Conservation (phyloP, 2,329 filamentous ascomycete genomes). For the Aspergillus pseudotamarii region DNA sequence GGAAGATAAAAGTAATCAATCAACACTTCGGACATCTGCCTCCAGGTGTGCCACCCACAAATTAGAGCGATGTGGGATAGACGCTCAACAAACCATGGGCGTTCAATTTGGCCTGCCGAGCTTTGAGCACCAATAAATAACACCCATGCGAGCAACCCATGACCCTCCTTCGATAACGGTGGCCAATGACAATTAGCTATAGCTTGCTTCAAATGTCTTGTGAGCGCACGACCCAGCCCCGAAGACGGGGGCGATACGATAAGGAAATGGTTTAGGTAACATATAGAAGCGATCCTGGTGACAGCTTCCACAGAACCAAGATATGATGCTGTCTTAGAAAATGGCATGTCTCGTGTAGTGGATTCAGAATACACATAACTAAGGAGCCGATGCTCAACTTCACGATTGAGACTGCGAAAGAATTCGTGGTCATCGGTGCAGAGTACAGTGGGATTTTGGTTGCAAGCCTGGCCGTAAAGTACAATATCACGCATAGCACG, state of each 20-base stretch:
- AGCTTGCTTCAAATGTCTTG: constrained; percentile 30
- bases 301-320: constrained; percentile 34
- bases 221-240: constrained; percentile 38
- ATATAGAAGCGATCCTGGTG: constrained; percentile 34
- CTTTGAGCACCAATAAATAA: constrained; percentile 38
- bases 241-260: constrained; percentile 38
- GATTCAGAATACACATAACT: constrained; percentile 36
- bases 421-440: constrained; percentile 32
- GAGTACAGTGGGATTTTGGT: constrained; percentile 24
- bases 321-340: constrained; percentile 7
- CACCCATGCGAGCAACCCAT: constrained; percentile 35
- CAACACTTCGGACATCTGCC: constrained; percentile 30
- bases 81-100: constrained; percentile 35
- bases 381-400: constrained; percentile 42
- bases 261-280: constrained; percentile 35
- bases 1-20: constrained; percentile 33
- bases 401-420: constrained; percentile 36
- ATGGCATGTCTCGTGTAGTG: background rate
- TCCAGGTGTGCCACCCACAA: constrained; percentile 35
- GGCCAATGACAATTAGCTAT: constrained; percentile 22
- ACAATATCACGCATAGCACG: constrained; percentile 34
- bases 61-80: constrained; percentile 28
- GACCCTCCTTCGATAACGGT: constrained; percentile 21
- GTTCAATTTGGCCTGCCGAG: constrained; percentile 30
- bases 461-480: constrained; percentile 34